A percentile compares a stretch with the other conserved stretches of the same genome.
phyloP scores from a whole-genome alignment of 352 stramenopile genomes.

The Phytophthora sp. region DNA sequence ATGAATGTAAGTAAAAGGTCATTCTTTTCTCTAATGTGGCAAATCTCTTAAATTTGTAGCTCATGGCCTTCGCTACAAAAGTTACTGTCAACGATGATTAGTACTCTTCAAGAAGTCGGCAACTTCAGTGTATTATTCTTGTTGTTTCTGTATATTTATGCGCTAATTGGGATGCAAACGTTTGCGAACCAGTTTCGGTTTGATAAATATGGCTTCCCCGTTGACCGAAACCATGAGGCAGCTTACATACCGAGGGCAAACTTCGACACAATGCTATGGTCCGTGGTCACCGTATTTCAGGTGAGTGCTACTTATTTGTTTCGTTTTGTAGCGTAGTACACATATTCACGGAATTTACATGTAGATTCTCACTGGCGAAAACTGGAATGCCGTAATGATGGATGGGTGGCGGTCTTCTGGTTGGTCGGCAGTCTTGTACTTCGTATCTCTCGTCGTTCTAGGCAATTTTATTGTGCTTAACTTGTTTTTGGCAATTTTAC shows the following conservation, averaged over 20 bases:
- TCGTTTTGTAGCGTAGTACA: background rate
- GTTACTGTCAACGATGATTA: conserved; percentile 91
- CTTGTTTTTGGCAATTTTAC: conserved; percentile 92
- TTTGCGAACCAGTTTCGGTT: conserved; percentile 94
- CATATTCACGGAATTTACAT: conserved; percentile 18
- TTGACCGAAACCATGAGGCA: conserved; percentile 37
- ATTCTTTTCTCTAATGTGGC: background rate
- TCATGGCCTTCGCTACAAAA: conserved; percentile 92
- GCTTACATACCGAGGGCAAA: conserved; percentile 59
- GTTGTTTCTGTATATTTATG: conserved; percentile 95
- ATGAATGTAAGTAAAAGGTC: background rate
- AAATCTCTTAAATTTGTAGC: conserved; percentile 31
- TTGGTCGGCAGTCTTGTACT: conserved; percentile 74
- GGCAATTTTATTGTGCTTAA: conserved; percentile 93
- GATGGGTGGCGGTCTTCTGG: conserved; percentile 79
- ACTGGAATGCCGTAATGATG: conserved; percentile 93
- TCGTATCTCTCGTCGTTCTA: conserved; percentile 84
- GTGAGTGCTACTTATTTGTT: conserved; percentile 18
- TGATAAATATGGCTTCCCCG: conserved; percentile 61
- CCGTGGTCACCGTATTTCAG: conserved; percentile 77
- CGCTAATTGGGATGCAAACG: conserved; percentile 92
- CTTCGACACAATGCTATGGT: conserved; percentile 77
- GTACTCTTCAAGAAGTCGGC: conserved; percentile 88
- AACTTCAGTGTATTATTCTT: conserved; percentile 93
- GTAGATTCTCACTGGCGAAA: conserved; percentile 92